Evolutionary conservation across 176 grass and related monocot species (phyloP).

Genomic region (Coix lacrymajobi): DNA sequence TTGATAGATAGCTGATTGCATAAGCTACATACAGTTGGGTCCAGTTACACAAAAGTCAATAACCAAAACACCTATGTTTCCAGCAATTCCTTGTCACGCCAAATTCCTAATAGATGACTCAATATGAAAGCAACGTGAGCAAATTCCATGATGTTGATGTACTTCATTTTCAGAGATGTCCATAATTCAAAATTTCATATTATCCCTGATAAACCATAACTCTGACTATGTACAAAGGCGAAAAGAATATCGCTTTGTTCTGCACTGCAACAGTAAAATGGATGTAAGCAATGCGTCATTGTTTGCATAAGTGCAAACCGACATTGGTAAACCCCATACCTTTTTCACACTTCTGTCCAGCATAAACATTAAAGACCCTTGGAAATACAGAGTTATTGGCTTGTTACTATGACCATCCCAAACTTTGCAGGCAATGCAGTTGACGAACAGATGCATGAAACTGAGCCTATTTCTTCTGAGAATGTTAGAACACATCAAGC

Average conservation of each 20-base stretch:
- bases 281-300: not conserved
- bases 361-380: not conserved
- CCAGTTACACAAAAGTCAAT: constrained; percentile 17
- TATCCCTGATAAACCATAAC: not conserved
- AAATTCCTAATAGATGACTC: constrained; percentile 3
- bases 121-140: constrained; percentile 4
- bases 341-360: not conserved
- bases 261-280: not conserved
- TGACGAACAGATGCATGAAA: not conserved
- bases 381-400: not conserved
- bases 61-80: constrained; percentile 2
- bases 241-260: not conserved
- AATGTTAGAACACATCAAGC: not conserved
- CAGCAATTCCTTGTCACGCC: not conserved
- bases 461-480: not conserved
- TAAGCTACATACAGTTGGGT: not conserved
- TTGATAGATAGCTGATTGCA: not conserved
- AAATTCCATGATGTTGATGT: not conserved
- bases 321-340: not conserved
- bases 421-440: not conserved
- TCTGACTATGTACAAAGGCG: not conserved
- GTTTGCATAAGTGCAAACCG: not conserved
- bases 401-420: not conserved
- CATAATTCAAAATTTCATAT: not conserved
- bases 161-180: not conserved